These are phyloP conservation scores for Ogataea methylovora DNA, from an alignment of 805 yeast species.

Conservation along the genomic window DNA sequence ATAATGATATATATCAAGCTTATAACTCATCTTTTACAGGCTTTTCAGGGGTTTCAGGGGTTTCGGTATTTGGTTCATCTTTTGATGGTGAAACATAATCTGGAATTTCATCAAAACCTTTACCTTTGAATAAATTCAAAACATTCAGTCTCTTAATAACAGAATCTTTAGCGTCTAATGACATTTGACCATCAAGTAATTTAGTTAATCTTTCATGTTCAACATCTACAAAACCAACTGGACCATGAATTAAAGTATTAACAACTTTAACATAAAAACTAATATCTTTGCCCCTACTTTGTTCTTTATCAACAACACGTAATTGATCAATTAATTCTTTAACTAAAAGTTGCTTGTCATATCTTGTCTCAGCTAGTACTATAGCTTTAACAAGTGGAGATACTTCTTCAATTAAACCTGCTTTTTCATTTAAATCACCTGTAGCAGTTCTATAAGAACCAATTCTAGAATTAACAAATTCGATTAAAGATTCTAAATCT, in stretches of 20 bases:
- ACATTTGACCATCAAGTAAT: slow-evolving; percentile 33
- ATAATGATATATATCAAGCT: background rate
- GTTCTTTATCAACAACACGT: slow-evolving; percentile 24
- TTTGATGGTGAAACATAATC: background rate
- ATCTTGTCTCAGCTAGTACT: slow-evolving; percentile 21
- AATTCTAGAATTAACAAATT: slow-evolving; percentile 39
- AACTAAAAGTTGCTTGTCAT: slow-evolving; percentile 12
- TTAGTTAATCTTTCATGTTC: slow-evolving; percentile 41
- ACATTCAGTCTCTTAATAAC: slow-evolving; percentile 46
- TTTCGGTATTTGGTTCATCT: background rate
- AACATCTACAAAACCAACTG: slow-evolving; percentile 30
- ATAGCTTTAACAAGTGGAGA: slow-evolving; percentile 23
- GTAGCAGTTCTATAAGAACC: slow-evolving; percentile 32
- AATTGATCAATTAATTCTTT: slow-evolving; percentile 29
- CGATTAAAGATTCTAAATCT: slow-evolving; percentile 37
- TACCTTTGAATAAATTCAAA: slow-evolving; percentile 28
- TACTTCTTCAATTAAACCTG: slow-evolving; percentile 33
- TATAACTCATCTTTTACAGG: background rate
- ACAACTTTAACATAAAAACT: slow-evolving; percentile 44
- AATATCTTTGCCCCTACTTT: slow-evolving; percentile 9
- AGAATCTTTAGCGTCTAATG: slow-evolving; percentile 38
- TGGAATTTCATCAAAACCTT: no score
- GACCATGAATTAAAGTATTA: slow-evolving; percentile 37
- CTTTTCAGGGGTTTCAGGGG: background rate
- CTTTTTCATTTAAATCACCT: slow-evolving; percentile 30